Base-by-base conservation (phyloP, 768 basidiomycete genomes). In the Royoungia palumana region DNA sequence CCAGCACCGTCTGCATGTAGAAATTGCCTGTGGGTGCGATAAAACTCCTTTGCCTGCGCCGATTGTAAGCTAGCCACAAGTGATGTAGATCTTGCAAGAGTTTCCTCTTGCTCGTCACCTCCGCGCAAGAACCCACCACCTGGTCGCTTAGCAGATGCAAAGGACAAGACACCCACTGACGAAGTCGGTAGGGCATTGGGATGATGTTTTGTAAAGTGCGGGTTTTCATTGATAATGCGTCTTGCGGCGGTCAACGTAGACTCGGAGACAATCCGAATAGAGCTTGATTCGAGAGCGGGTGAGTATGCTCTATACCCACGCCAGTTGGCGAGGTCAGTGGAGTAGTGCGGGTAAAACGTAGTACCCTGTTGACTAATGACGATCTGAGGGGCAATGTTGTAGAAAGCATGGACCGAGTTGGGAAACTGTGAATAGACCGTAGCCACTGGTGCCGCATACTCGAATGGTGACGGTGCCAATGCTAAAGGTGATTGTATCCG, bases 31-130 rank as follows among this genome's bases (percentile, higher is more conserved):
- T 75, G 74, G 47, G 70, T 69, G 30, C 59, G 50, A 58, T 77
- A 77, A 51, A 77, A 77, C 24, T 65, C 59, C 46, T 59, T 61
- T 22, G 63, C 74, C 7, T 61, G 64, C 17, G 62, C 52, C 12
- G 68, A 55, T 46, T 46, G 57, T 34, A 77, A 64, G 54, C 68
- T 71, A 24, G 68, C 68, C 21, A 76, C 58, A 28, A 77, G 66
- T 2, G 72, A 70, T 36, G 70, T 75, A 3, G 59, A 66, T 41
- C 75, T 64, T 40, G 73, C 71, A 39, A 77, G 61, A 17, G 47
- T 51, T 56, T 76, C 75, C 40, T 76, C 75, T 57, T 75, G 75
- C 42, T 75, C 76, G 48, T 74, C 68, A 13, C 72, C 73, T 32
- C 76, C 76, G 34, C 68, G 67, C 39, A 74, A 55, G 50, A 67